Base-by-base conservation (phyloP, 2,329 filamentous ascomycete species). In the Venturia pyrina region DNA sequence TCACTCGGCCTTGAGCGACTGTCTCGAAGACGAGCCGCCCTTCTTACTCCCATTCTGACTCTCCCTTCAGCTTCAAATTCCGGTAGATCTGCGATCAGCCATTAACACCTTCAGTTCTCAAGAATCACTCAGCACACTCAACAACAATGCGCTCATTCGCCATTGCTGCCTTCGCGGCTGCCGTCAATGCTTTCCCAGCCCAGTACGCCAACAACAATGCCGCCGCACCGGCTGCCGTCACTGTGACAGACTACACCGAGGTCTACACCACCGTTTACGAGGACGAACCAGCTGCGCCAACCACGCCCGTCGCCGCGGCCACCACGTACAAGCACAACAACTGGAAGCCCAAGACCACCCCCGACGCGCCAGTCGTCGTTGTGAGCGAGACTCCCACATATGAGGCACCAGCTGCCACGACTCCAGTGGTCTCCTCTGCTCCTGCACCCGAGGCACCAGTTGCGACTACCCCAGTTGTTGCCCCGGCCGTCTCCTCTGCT, bases 201-300 rank as follows among this genome's bases (percentile, higher is more conserved):
- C 17, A 1, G 19, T 57, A 57, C 53, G 53, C 17, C 24, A 5
- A 37, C 53, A 56, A 15, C 19, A 3, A n/a, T 6, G 4, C 34
- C 17, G n/a, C 48, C n/a, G 63, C 37, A 6, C 50, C 63, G 10
- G 63, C 37, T 37, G 66, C 28, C 65, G 44, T 43, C 6, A 67
- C 65, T 44, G 64, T 66, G 32, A 66, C 66, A 46, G 32, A 67
- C 43, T 43, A 67, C 32, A 46, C 48, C 19, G 66, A 65, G 24
- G 53, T 66, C 34, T 65, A 56, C 44, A 63, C 44, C 43, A 65
- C 59, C 43, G 65, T 66, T 28, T 65, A 56, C 28, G 62, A 13
- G 15, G 63, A 59, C 46, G 62, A 32, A 3, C 28, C 60, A 21
- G 32, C 57, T 17, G 62, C 64, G 15, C 48, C 48, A 53, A 15